Evolutionary conservation across 2,329 filamentous ascomycete genomes (phyloP).

Genomic region (Apiospora malaysiana): DNA sequence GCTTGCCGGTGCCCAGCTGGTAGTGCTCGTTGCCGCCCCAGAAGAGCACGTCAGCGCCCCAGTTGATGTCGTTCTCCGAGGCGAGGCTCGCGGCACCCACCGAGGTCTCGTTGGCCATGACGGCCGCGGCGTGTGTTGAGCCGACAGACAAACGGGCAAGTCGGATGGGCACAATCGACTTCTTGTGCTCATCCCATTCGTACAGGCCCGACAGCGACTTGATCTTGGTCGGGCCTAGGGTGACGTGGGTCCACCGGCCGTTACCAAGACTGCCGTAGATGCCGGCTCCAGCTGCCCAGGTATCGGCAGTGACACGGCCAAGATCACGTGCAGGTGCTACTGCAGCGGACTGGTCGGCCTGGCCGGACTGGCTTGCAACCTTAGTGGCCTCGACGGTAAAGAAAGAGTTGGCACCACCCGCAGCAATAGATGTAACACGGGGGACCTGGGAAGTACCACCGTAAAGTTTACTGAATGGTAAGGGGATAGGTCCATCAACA

Average conservation of each 20-base stretch:
- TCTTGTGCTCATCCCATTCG: conserved; percentile 81
- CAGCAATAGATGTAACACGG: conserved; percentile 77
- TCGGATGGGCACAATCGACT: conserved; percentile 76
- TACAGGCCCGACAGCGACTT: conserved; percentile 82
- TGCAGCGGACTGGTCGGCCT: conserved; percentile 42
- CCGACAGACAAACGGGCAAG: conserved; percentile 77
- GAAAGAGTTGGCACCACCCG: conserved; percentile 86
- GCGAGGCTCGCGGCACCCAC: conserved; percentile 58
- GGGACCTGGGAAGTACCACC: conserved; percentile 66
- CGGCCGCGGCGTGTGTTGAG: conserved; percentile 78
- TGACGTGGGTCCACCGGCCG: conserved; percentile 88
- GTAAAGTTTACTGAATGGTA: conserved; percentile 78
- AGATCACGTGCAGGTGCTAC: conserved; percentile 47
- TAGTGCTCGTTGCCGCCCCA: conserved; percentile 96
- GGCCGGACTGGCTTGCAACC: conserved; percentile 47
- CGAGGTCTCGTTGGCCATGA: conserved; percentile 81
- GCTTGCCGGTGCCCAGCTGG: conserved; percentile 89
- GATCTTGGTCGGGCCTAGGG: conserved; percentile 77
- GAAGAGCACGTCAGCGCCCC: conserved; percentile 86
- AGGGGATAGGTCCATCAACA: conserved; percentile 71
- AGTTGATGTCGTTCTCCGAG: conserved; percentile 77
- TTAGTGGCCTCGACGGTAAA: conserved; percentile 81
- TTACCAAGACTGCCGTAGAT: conserved; percentile 84
- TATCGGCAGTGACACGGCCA: conserved; percentile 71
- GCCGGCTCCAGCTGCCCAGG: conserved; percentile 87